Percentiles rank a stretch among this genome's conserved stretches.
These are phyloP conservation scores for Iberis pinnata DNA, from an alignment of 345 rosid genomes.

Conservation along the genomic window DNA sequence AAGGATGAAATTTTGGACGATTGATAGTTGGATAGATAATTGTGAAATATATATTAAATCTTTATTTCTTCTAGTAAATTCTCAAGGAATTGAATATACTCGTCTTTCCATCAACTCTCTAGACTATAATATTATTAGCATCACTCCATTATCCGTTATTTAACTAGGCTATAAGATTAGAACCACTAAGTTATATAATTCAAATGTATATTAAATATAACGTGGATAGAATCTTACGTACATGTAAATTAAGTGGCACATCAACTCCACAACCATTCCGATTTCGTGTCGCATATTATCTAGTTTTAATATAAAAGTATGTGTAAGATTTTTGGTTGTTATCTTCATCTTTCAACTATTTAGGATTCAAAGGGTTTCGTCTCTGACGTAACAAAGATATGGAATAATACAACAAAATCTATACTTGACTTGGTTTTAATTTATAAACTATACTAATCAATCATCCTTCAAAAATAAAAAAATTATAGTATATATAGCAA, in stretches of 20 bases:
- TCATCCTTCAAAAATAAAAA: neutral
- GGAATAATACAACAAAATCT: conserved; percentile 11
- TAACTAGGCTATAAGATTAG: too few relatives aligned
- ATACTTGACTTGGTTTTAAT: conserved; percentile 6
- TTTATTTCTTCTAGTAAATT: too few relatives aligned
- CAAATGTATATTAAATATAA: too few relatives aligned
- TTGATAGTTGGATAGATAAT: too few relatives aligned
- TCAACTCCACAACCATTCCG: conserved; percentile 21
- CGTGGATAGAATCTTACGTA: conserved; percentile 13
- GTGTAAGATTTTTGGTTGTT: conserved; percentile 9
- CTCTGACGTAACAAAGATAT: conserved; percentile 20
- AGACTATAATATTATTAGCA: too few relatives aligned
- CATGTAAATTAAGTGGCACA: conserved; percentile 18
- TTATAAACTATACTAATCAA: conserved; percentile 5
- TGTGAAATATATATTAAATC: too few relatives aligned
- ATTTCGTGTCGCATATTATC: neutral
- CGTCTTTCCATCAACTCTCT: too few relatives aligned
- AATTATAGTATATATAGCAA: neutral
- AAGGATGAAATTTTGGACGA: too few relatives aligned
- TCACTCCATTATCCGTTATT: too few relatives aligned
- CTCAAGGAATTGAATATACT: too few relatives aligned
- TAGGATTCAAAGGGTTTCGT: conserved; percentile 27
- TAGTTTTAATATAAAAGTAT: neutral
- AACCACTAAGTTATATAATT: too few relatives aligned
- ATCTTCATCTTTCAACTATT: conserved; percentile 29